phyloP scores from a whole-genome alignment of 768 basidiomycete genomes.

The Naganishia vaughanmartiniae region DNA sequence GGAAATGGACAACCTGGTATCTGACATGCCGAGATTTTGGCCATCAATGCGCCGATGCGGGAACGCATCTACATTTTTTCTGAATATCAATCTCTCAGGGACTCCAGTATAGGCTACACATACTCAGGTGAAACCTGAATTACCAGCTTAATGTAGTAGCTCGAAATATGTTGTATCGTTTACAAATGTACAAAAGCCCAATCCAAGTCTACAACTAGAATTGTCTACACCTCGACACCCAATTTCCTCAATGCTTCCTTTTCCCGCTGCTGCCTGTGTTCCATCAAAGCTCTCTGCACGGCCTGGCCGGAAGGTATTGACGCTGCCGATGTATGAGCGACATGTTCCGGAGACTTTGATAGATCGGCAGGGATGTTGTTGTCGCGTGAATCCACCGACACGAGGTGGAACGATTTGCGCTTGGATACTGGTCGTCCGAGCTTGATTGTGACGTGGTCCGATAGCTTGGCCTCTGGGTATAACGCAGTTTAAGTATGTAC shows the following conservation, averaged over 20 bases:
- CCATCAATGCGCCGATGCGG: too few species aligned
- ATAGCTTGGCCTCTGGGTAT: constrained; percentile 36
- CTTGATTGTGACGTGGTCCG: constrained; percentile 44
- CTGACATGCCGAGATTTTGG: too few species aligned
- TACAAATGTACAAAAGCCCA: constrained; percentile 8
- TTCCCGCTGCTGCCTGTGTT: constrained; percentile 24
- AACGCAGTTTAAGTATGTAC: neutral
- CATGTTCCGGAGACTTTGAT: constrained; percentile 20
- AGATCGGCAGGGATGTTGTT: constrained; percentile 17
- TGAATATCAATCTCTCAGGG: neutral
- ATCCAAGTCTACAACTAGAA: neutral
- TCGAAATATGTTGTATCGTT: constrained; percentile 11
- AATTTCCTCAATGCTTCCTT: constrained; percentile 24
- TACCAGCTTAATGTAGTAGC: neutral
- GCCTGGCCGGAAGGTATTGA: constrained; percentile 21
- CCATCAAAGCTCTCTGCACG: constrained; percentile 24
- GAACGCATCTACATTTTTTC: neutral
- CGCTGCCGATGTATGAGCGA: constrained; percentile 12
- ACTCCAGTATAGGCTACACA: neutral
- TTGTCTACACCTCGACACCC: constrained; percentile 16
- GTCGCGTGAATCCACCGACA: constrained; percentile 29
- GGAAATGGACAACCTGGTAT: too few species aligned
- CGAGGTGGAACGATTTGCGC: constrained; percentile 41
- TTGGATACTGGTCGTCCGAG: constrained; percentile 43
- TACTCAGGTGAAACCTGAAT: neutral